Evolutionary conservation across 352 stramenopile genomes (phyloP).

Genomic region (Globisporangium uncinulatum): DNA sequence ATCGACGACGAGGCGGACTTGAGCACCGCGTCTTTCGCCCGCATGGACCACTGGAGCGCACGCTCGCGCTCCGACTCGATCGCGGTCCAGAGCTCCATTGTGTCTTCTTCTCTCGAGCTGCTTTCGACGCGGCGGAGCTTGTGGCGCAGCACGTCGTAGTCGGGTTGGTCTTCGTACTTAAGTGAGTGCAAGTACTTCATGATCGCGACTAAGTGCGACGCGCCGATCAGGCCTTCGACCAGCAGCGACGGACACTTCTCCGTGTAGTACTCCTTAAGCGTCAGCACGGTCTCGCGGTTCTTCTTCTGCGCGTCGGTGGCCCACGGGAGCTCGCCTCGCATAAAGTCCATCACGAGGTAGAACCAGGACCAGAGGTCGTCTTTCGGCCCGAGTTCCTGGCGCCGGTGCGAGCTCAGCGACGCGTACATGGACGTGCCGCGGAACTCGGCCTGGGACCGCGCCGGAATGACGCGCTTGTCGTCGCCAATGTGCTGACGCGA

Average conservation of each 20-base stretch:
- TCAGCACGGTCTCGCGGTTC: conserved; percentile 74
- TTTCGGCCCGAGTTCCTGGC: conserved; percentile 74
- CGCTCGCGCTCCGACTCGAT: conserved; percentile 20
- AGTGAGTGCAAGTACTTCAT: conserved; percentile 73
- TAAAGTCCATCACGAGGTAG: conserved; percentile 86
- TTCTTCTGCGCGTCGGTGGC: conserved; percentile 78
- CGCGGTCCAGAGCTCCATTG: conserved; percentile 40
- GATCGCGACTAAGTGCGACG: conserved; percentile 62
- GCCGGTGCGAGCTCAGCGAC: conserved; percentile 74
- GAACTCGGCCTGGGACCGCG: conserved; percentile 70
- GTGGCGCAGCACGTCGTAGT: conserved; percentile 51
- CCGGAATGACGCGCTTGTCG: conserved; percentile 51
- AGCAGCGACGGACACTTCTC: conserved; percentile 61
- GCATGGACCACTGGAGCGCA: conserved; percentile 47
- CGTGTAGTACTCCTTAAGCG: conserved; percentile 81
- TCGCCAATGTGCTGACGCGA: conserved; percentile 73
- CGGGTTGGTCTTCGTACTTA: conserved; percentile 65
- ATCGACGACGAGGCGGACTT: conserved; percentile 26
- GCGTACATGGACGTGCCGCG: conserved; percentile 88
- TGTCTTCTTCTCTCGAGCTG: conserved; percentile 30
- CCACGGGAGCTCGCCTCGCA: conserved; percentile 82
- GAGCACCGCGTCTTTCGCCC: conserved; percentile 37
- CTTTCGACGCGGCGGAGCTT: conserved; percentile 29
- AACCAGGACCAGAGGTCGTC: conserved; percentile 90
- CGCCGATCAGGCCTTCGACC: conserved; percentile 67